phyloP scores from a whole-genome alignment of 2,329 filamentous ascomycete species.

The Madurella fahalii region DNA sequence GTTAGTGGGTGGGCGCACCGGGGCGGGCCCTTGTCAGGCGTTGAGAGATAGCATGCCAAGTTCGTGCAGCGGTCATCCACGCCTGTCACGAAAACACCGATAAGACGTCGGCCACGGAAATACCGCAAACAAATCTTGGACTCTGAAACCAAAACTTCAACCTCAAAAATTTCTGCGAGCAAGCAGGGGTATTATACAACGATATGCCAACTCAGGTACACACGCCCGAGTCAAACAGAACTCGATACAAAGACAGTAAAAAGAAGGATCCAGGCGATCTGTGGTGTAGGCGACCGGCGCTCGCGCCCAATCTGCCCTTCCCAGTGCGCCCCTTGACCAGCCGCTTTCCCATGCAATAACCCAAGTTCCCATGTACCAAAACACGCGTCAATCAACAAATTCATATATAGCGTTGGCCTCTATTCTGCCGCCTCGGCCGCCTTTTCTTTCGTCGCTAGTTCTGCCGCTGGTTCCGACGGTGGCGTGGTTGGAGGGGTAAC shows the following conservation, averaged over 20 bases:
- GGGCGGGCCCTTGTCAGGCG: no score
- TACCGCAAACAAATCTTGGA: not conserved
- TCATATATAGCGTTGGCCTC: not conserved
- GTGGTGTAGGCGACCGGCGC: no score
- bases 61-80: no score
- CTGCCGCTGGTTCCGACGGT: conserved; percentile 8
- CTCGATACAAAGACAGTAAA: conserved; percentile 1
- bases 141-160: not conserved
- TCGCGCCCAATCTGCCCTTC: not conserved
- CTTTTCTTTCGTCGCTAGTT: conserved; percentile 13
- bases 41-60: no score
- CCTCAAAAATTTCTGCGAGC: conserved; percentile 12
- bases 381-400: not conserved
- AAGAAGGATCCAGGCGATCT: not conserved
- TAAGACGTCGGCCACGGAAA: not conserved
- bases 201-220: conserved; percentile 17
- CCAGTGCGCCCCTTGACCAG: not conserved
- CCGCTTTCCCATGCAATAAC: conserved; percentile 2
- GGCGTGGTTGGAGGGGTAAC: conserved; percentile 6
- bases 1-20: no score
- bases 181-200: conserved; percentile 26
- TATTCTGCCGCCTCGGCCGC: not conserved
- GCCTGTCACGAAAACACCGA: not conserved
- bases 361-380: not conserved
- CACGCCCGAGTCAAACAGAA: not conserved